phyloP scores from a whole-genome alignment of 768 basidiomycete genomes.

The Symmetrospora coprosmae region DNA sequence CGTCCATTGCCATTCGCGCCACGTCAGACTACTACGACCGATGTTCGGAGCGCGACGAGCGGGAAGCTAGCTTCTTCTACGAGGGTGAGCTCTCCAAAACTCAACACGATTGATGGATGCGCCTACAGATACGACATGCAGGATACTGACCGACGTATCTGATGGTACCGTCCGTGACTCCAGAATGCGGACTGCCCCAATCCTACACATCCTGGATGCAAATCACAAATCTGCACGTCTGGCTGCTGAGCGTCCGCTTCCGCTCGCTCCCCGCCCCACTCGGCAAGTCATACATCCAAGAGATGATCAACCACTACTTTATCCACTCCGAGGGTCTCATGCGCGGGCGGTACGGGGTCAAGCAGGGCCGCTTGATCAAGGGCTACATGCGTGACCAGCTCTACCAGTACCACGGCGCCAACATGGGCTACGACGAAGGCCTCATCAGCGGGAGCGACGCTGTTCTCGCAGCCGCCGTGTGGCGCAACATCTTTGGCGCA shows the following conservation, averaged over 20 bases:
- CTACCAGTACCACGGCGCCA: slow-evolving; percentile 77
- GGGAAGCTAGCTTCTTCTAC: slow-evolving; percentile 40
- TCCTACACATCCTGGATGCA: slow-evolving; percentile 98
- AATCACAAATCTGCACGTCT: slow-evolving; percentile 77
- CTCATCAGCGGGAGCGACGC: slow-evolving; percentile 55
- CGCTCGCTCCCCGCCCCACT: slow-evolving; percentile 61
- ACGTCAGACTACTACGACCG: slow-evolving; percentile 40
- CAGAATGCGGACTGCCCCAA: slow-evolving; percentile 70
- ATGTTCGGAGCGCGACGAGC: slow-evolving; percentile 39
- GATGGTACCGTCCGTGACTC: neutral
- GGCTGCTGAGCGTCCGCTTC: slow-evolving; percentile 74
- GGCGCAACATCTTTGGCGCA: slow-evolving; percentile 80
- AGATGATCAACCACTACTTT: slow-evolving; percentile 86
- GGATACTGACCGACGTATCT: too few relatives aligned
- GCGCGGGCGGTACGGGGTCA: slow-evolving; percentile 59
- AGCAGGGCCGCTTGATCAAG: slow-evolving; percentile 49
- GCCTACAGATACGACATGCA: too few relatives aligned
- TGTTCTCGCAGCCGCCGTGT: slow-evolving; percentile 71
- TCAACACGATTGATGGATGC: too few relatives aligned
- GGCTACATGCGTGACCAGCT: slow-evolving; percentile 73
- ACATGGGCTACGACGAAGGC: slow-evolving; percentile 54
- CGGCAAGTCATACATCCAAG: slow-evolving; percentile 59
- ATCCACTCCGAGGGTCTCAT: slow-evolving; percentile 82
- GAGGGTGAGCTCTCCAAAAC: slow-evolving; percentile 39
- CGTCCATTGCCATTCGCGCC: slow-evolving; percentile 40